phyloP scores from a whole-genome alignment of 805 yeast genomes.

The Saccharomycopsis malanga region DNA sequence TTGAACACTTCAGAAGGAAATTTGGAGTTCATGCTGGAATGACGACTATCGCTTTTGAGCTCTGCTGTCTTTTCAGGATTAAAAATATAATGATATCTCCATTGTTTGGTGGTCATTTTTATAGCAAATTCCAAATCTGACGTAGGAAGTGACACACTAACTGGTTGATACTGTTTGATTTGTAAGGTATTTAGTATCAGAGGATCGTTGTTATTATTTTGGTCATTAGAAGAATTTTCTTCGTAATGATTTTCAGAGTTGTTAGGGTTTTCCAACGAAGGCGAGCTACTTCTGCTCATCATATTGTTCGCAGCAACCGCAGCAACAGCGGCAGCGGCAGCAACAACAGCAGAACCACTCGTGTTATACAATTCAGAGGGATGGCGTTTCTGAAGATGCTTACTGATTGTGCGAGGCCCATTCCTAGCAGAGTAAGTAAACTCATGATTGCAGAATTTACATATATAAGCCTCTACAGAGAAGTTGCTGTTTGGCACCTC shows the following conservation, averaged over 20 bases:
- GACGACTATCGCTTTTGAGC: background rate
- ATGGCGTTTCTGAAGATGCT: conserved; percentile 16
- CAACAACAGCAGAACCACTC: background rate
- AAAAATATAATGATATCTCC: conserved; percentile 13
- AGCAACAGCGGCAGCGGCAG: conserved; percentile 13
- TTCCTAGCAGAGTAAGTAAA: conserved; percentile 19
- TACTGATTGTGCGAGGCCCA: conserved; percentile 21
- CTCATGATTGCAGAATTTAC: conserved; percentile 19
- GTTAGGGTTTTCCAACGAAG: background rate
- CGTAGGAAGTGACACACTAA: background rate
- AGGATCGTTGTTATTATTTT: background rate
- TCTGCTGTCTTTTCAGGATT: conserved; percentile 5
- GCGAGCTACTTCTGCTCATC: background rate
- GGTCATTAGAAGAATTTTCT: background rate
- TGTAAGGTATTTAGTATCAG: background rate
- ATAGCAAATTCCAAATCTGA: conserved; percentile 11
- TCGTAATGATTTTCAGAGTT: background rate
- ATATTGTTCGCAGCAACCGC: conserved; percentile 4
- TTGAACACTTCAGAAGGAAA: conserved; percentile 3
- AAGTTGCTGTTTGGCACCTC: conserved; percentile 1
- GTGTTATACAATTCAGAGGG: background rate
- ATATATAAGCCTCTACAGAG: conserved; percentile 17
- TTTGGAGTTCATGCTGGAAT: no score
- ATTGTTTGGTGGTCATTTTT: conserved; percentile 17
- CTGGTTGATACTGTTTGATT: background rate